phyloP scores from a whole-genome alignment of 2,329 filamentous ascomycete species.

The Rhynchosporium secalis region DNA sequence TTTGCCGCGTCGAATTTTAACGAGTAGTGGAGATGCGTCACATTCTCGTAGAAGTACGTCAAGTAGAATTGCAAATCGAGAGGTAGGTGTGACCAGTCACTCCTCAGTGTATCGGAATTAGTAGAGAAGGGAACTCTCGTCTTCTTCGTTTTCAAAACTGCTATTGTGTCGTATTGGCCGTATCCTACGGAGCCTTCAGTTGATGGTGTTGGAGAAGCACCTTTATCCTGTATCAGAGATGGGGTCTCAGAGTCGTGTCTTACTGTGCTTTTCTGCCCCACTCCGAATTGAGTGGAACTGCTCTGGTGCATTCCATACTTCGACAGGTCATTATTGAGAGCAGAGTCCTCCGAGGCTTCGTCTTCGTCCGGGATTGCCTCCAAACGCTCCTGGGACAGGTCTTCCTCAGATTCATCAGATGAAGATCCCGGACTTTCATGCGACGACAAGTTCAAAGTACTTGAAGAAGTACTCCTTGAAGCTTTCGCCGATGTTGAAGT shows the following conservation, averaged over 20 bases:
- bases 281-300: constrained; percentile 44
- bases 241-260: constrained; percentile 55
- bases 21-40: constrained; percentile 82
- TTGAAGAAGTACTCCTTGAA: constrained; percentile 24
- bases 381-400: constrained; percentile 50
- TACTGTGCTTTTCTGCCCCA: constrained; percentile 41
- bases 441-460: constrained; percentile 41
- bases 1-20: constrained; percentile 68
- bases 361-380: constrained; percentile 58
- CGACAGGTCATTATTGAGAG: constrained; percentile 30
- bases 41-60: constrained; percentile 72
- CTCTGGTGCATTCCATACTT: constrained; percentile 40
- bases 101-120: constrained; percentile 25
- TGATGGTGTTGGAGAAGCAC: constrained; percentile 54
- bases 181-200: constrained; percentile 42
- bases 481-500: constrained; percentile 47
- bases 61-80: constrained; percentile 77
- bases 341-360: constrained; percentile 40
- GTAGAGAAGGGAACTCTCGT: constrained; percentile 36
- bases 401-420: constrained; percentile 51
- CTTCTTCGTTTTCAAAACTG: constrained; percentile 19
- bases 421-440: constrained; percentile 50
- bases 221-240: constrained; percentile 52
- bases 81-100: constrained; percentile 59
- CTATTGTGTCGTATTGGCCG: constrained; percentile 26